Evolutionary conservation across 768 basidiomycete genomes (phyloP), one percentile per base, ranked within the genome.

Genomic region (Pleurotus eryngii): DNA sequence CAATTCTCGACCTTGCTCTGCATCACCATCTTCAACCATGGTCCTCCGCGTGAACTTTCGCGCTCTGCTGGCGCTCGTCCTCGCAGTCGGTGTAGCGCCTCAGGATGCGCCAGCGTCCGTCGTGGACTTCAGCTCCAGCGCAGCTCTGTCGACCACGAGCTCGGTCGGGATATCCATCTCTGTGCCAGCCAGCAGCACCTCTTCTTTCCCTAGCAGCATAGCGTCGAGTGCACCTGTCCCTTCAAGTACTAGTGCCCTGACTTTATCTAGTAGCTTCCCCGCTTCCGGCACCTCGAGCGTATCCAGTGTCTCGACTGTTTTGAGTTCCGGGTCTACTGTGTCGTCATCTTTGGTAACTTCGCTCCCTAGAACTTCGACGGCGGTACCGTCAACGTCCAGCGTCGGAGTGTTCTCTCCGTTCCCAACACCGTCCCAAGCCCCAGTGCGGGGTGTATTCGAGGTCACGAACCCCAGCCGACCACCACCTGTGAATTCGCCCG

Each of bases 351-450:
- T 42, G 17, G 38, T 15, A 4, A 37, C 53, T 40, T 55, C 53
- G 4, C 38, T 39, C 22, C 26, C 18, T 12, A 55, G 38, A 7
- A 27, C 30, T 4, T 35, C 42, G 12, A 54, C 53, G 4, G 9
- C 39, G 38, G 20, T 45, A 22, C 38, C 39, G 9, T 42, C 53
- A 4, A 55, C 77, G 30, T 30, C 77, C 80, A 12, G 73, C 79
- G 48, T 68, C 74, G 17, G 61, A 67, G 0, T 74, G 75, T 87
- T 89, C 74, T 70, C 77, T 11, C 79, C 85, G 3, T 87, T 81
- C 74, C 85, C 87, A 1, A 75, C 81, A 12, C 85, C 88, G 14
- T 79, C 82, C 0, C 78, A 83, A 55, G 62, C 71, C 0, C 77
- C 88, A 5, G 69, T 82, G 49, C 75, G 81, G 0, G 78, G 78